phyloP scores from a whole-genome alignment of 257 asterid genomes.

The Plectranthus barbatus region DNA sequence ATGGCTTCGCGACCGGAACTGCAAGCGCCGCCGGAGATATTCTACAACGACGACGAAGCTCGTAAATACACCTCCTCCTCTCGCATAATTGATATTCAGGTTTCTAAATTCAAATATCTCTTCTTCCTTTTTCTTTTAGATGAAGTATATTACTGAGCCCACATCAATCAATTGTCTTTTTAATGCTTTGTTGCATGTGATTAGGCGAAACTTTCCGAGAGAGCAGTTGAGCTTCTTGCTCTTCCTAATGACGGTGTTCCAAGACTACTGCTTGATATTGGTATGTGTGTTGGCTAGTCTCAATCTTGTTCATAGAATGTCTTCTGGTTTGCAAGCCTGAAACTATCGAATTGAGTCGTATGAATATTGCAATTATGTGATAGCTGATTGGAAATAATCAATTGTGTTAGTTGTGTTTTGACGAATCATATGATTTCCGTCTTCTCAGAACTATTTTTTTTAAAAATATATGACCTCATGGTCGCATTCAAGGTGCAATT shows the following conservation, averaged over 20 bases:
- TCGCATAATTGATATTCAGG: conserved; percentile 94
- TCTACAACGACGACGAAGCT: conserved; percentile 87
- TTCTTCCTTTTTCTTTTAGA: too few species aligned
- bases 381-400: not conserved
- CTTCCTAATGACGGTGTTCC: conserved; percentile 79
- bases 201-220: conserved; percentile 77
- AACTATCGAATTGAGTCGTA: not conserved
- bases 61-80: conserved; percentile 95
- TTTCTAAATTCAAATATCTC: too few species aligned
- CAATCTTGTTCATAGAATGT: not conserved
- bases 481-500: too few species aligned
- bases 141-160: too few species aligned
- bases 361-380: not conserved
- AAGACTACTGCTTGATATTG: conserved; percentile 81
- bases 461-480: too few species aligned
- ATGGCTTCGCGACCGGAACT: conserved; percentile 92
- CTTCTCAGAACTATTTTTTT: too few species aligned
- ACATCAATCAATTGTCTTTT: too few species aligned
- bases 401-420: not conserved
- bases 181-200: conserved; percentile 1
- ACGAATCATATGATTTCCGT: not conserved
- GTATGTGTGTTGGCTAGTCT: conserved; percentile 16
- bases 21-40: conserved; percentile 95
- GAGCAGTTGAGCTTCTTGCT: conserved; percentile 92
- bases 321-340: not conserved